Conservation (phyloP, 768 basidiomycete species). For the Ramaria sp. region DNA sequence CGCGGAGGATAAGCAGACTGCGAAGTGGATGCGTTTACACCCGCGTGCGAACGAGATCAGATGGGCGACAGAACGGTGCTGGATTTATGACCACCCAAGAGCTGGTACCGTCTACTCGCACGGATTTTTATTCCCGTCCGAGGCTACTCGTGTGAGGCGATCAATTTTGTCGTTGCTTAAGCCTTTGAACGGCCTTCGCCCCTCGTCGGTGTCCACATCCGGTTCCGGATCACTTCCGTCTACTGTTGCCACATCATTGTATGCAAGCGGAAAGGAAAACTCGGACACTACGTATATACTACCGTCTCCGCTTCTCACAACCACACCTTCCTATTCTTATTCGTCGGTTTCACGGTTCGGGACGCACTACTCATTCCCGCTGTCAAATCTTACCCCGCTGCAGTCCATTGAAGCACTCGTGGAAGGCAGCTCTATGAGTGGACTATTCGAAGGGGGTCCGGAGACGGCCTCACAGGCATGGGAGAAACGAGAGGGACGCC, state of each 20-base stretch:
- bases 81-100: constrained; percentile 97
- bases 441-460: constrained; percentile 46
- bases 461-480: constrained; percentile 52
- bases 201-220: neutral
- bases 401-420: constrained; percentile 87
- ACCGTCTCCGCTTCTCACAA: constrained; percentile 18
- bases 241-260: neutral
- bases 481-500: constrained; percentile 60
- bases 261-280: neutral
- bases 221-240: neutral
- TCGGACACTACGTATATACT: constrained; percentile 9
- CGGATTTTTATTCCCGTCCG: constrained; percentile 90
- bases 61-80: constrained; percentile 89
- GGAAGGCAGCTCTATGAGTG: constrained; percentile 82
- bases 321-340: constrained; percentile 56
- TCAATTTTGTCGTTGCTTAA: constrained; percentile 41
- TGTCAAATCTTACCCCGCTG: constrained; percentile 47
- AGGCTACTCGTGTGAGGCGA: constrained; percentile 57
- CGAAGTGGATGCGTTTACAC: constrained; percentile 86
- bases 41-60: constrained; percentile 68
- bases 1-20: constrained; percentile 88
- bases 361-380: constrained; percentile 58
- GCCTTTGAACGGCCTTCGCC: constrained; percentile 23
- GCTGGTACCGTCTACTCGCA: constrained; percentile 93
- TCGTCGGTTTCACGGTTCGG: constrained; percentile 86